Percentiles rank a stretch among this genome's conserved stretches.
These are phyloP conservation scores for Jimgerdemannia flammicorona DNA, from an alignment of 192 early-diverging fungal species.

Conservation along the genomic window DNA sequence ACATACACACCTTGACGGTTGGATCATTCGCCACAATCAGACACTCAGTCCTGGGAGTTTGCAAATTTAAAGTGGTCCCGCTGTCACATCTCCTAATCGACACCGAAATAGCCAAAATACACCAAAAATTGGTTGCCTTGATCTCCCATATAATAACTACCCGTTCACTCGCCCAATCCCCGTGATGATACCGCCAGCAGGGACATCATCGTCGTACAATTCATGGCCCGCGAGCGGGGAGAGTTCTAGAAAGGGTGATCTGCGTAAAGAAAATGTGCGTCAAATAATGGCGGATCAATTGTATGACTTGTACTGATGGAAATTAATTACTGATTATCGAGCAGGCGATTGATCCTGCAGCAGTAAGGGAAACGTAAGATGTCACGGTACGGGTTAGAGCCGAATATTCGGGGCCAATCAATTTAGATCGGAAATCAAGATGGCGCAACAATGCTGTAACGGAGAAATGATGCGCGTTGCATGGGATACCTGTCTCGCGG, in stretches of 20 bases:
- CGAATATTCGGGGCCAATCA: too few species aligned
- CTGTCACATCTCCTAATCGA: neutral
- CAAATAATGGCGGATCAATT: neutral
- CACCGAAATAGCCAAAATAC: neutral
- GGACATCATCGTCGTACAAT: constrained; percentile 82
- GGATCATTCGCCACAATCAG: constrained; percentile 97
- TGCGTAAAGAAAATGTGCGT: constrained; percentile 4
- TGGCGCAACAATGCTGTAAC: too few species aligned
- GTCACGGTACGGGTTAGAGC: too few species aligned
- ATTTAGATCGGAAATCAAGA: too few species aligned
- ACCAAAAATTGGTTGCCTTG: neutral
- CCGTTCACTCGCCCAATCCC: constrained; percentile 92
- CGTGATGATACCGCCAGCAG: constrained; percentile 91
- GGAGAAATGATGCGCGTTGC: too few species aligned
- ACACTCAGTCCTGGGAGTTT: constrained; percentile 69
- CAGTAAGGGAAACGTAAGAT: too few species aligned
- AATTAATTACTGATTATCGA: constrained; percentile 66
- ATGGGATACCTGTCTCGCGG: constrained; percentile 62
- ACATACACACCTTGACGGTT: constrained; percentile 68
- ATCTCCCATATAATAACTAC: constrained; percentile 26
- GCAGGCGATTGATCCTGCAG: constrained; percentile 58
- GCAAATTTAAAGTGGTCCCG: constrained; percentile 6
- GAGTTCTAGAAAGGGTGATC: constrained; percentile 93
- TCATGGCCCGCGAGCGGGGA: constrained; percentile 89
- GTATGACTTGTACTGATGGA: neutral